Percentiles rank a stretch among this genome's conserved stretches.
Conservation (phyloP, 83 land plant genomes). For the Picea abies region DNA sequence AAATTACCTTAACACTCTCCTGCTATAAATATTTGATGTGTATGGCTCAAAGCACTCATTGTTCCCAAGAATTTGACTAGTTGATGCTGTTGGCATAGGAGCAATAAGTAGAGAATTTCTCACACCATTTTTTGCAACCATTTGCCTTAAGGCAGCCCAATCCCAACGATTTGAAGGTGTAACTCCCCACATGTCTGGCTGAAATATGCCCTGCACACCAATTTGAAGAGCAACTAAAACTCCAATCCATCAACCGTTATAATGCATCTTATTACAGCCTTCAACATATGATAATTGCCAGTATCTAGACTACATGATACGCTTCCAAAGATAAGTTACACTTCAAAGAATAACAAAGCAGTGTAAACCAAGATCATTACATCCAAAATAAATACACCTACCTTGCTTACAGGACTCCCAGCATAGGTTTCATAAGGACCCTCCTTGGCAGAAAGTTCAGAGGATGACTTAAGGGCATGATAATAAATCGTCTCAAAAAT, state of each 20-base stretch:
- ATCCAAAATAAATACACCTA: conserved; percentile 15
- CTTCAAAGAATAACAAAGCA: no score
- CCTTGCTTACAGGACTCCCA: conserved; percentile 89
- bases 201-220: conserved; percentile 67
- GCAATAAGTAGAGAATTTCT: conserved; percentile 89
- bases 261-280: neutral
- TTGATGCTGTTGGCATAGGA: conserved; percentile 97
- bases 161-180: conserved; percentile 79
- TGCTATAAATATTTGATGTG: conserved; percentile 89
- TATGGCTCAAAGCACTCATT: conserved; percentile 98
- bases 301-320: neutral
- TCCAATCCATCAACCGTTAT: no score
- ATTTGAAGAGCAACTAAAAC: neutral
- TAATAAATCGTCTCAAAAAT: conserved; percentile 94
- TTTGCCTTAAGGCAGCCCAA: conserved; percentile 62
- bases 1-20: conserved; percentile 80
- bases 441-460: conserved; percentile 67
- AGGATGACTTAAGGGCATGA: conserved; percentile 79
- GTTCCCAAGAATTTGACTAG: conserved; percentile 93
- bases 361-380: neutral
- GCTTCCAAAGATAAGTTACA: neutral
- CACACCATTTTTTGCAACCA: conserved; percentile 65
- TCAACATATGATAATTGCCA: neutral
- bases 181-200: conserved; percentile 96
- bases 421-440: conserved; percentile 82